Evolutionary conservation across 1,284 basidiomycete species (phyloP), one percentile per base, ranked within the genome.

Genomic region (Cutaneotrichosporon sp.): DNA sequence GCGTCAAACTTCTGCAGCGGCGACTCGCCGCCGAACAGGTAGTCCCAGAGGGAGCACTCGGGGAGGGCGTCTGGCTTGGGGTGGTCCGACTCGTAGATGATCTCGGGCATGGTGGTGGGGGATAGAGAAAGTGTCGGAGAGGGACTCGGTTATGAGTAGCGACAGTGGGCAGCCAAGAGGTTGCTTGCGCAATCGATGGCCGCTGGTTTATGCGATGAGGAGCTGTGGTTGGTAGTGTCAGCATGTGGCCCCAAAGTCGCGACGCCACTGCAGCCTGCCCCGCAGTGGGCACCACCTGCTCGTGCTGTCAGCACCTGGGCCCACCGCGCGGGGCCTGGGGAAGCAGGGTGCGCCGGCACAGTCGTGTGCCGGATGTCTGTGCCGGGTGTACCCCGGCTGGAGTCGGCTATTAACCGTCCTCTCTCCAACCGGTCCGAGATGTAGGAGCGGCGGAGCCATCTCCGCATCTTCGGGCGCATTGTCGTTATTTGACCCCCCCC

Each of bases 1-100:
- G 59, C 55, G 51, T 71, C 67, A 25, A 77, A 66, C 58, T 73
- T 75, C 45, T 72, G 63, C 52, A 75, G 76, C 7, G 77, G 45
- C 4, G 58, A 55, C 10, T 42, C 46, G 16, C 20, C 46, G 22
- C 54, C 27, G 46, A 65, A 60, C n/a, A 65, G 58, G 52, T 60
- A 65, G 16, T 57, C 27, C 27, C 47, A 64, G n/a, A 64, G 31
- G 22, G 27, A 20, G 31, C 29, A 14, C 46, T 58, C 20, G 14
- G 63, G 59, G 25, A 60, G 58, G 25, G 20, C 22, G 42, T 29
- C 25, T 18, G 50, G 58, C 29, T 6, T n/a, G 20, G 38, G 58
- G 55, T 54, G 25, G 34, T 33, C 22, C 9, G 62, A 54, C 7
- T 27, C 45, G 58, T 59, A 63, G 54, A 63, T 59, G 57, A 56